Evolutionary conservation across 1,139 yeast species (phyloP), one percentile per base, ranked within the genome.

Genomic region (Geotrichum macrosporum): DNA sequence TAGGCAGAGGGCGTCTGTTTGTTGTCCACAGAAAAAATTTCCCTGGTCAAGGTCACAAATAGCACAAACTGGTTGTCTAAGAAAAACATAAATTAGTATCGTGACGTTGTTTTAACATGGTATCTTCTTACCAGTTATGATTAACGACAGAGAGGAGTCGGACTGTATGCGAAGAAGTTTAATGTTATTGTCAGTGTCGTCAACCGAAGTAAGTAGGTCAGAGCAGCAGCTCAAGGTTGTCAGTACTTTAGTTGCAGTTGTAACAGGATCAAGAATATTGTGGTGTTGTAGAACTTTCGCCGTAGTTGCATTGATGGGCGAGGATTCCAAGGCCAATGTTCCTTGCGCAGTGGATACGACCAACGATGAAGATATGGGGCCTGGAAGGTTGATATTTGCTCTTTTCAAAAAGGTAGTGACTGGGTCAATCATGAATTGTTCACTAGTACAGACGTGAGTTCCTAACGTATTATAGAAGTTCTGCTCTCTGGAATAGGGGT

Each of bases 141-240:
- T 38, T 10, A 46, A 31, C 20, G 49, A 46, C 15, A 37, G 45
- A 4, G 41, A 35, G 6, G 35, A n/a, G 12, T 46, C 49, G 3
- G 49, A 41, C 24, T 46, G 49, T 10, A 46, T 36, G 13, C 49
- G 26, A 4, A 46, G 34, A 15, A 46, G 44, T 20, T 46, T 46
- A 15, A 43, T 35, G n/a, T 22, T 35, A 10, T 32, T n/a, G 18
- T 41, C 36, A 10, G 32, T 21, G 35, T 30, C 26, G 2, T 39
- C 42, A 19, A 39, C 21, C 19, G 43, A 37, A 12, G 36, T 20
- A 5, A 46, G 35, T 5, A 46, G 22, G 24, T 46, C 43, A 16
- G 37, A 19, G 15, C 46, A 41, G 35, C 38, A 31, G 10, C 22
- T 35, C 27, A 46, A 38, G 8, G 49, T 46, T 9, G 12, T 24